These are phyloP conservation scores for Diospyros kaki DNA, from an alignment of 148 eudicot species.

Conservation along the genomic window DNA sequence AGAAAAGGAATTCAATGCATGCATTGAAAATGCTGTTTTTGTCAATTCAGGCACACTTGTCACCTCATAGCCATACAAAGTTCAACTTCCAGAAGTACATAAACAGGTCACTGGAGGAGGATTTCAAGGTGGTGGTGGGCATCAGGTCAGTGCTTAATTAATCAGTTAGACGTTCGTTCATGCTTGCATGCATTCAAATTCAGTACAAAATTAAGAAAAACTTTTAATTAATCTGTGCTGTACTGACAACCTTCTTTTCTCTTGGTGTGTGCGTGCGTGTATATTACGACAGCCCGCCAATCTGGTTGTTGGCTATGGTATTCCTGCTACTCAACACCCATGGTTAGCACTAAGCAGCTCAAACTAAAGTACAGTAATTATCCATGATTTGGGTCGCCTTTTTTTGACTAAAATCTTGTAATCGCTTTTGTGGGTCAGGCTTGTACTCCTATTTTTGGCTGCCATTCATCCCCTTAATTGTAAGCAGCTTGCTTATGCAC, in stretches of 20 bases:
- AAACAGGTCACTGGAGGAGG: conserved; percentile 61
- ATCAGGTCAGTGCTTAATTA: conserved; percentile 37
- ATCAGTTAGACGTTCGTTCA: not conserved
- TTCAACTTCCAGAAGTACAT: conserved; percentile 62
- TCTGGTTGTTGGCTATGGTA: conserved; percentile 52
- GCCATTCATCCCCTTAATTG: conserved; percentile 48
- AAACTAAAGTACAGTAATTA: not conserved
- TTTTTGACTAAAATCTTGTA: not conserved
- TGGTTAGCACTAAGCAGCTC: conserved; percentile 23
- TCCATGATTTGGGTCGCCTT: not conserved
- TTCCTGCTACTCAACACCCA: conserved; percentile 51
- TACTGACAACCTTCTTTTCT: not conserved
- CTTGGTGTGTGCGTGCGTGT: no score
- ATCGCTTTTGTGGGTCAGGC: conserved; percentile 25
- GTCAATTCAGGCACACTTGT: conserved; percentile 50
- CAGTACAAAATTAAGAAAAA: no score
- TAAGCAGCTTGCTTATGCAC: conserved; percentile 13
- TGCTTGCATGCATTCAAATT: no score
- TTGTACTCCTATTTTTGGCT: conserved; percentile 45
- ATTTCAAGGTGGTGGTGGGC: conserved; percentile 58
- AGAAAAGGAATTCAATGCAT: no score
- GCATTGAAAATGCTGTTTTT: not conserved
- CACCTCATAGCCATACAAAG: conserved; percentile 50
- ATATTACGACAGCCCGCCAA: conserved; percentile 41
- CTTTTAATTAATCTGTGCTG: not conserved